Base-by-base conservation (phyloP, 1,284 basidiomycete genomes). In the Mycena sp. region DNA sequence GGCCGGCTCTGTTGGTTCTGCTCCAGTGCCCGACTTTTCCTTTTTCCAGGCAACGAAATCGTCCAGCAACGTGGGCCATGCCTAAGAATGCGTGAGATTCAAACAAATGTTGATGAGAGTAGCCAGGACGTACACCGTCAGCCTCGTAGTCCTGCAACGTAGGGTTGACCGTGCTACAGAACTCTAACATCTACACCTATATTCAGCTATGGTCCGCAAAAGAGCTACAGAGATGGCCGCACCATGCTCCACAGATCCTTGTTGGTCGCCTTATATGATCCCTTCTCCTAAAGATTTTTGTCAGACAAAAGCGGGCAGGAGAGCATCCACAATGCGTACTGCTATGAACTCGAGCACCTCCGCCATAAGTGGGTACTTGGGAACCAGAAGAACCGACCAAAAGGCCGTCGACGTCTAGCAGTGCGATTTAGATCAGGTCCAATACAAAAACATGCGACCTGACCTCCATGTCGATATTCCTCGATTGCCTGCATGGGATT, bases 221-320 rank as follows among this genome's bases (percentile, higher is more conserved):
- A n/a, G n/a, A n/a, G n/a, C 30, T 25, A 9, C 43, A 61, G 30
- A 28, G 44, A 41, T 57, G 21, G 10, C 77, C 81, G n/a, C 63
- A 91, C 91, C 91, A 93, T 93, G 59, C 75, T 83, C 92, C 92
- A 93, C n/a, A 93, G 75, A 75, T 93, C 92, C 71, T 92, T 93
- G 72, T 91, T 93, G 6, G 86, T 86, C 0, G 88, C 90, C 70
- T 87, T 92, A 76, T 90, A 91, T 1, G 79, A 82, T 9, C 81
- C 83, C 58, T 88, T 84, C 88, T 92, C 72, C 55, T 58, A 35
- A 64, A 29, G 45, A 48, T 35, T 19, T n/a, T 35, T 44, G 51
- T 52, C 51, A 61, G 57, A 57, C 53, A 32, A 30, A 43, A 37
- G 56, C 11, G 35, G 49, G 35, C 44, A 58, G 26, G 46, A 40